Conservation (phyloP, 495 filamentous ascomycete genomes). For the Lasiosphaeria hispida region DNA sequence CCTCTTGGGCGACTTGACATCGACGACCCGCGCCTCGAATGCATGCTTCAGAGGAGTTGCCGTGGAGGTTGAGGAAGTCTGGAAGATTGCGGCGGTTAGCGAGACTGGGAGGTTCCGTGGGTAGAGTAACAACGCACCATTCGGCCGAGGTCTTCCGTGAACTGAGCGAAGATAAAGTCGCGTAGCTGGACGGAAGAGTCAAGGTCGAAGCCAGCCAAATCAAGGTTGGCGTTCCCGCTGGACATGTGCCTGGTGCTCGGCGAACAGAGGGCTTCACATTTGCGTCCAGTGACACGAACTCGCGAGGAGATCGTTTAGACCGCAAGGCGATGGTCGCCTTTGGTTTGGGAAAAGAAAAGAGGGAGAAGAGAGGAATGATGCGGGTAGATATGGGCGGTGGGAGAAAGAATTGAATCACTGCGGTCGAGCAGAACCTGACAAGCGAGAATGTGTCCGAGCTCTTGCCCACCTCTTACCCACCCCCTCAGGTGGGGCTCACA, state of each 20-base stretch:
- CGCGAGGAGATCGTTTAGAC: neutral
- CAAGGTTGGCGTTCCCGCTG: slow-evolving; percentile 17
- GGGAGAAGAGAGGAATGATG: neutral
- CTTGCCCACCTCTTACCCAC: neutral
- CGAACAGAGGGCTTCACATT: slow-evolving; percentile 23
- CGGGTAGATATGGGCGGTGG: neutral
- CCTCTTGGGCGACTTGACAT: slow-evolving; percentile 86
- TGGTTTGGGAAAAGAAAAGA: slow-evolving; percentile 11
- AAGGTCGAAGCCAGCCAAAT: slow-evolving; percentile 18
- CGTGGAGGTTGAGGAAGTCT: slow-evolving; percentile 67
- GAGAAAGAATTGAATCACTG: neutral
- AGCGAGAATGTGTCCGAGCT: slow-evolving; percentile 17
- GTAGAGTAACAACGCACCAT: slow-evolving; percentile 28
- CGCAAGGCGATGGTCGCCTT: slow-evolving; percentile 2
- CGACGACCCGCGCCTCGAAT: slow-evolving; percentile 80
- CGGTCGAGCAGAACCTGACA: slow-evolving; percentile 10
- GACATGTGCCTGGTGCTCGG: slow-evolving; percentile 27
- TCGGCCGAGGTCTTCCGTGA: slow-evolving; percentile 20
- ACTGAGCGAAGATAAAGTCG: slow-evolving; percentile 24
- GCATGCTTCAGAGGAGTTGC: slow-evolving; percentile 64
- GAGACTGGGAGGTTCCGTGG: slow-evolving; percentile 1
- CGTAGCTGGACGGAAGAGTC: slow-evolving; percentile 16
- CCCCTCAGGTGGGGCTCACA: slow-evolving; percentile 10
- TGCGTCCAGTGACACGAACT: slow-evolving; percentile 2
- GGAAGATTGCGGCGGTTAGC: slow-evolving; percentile 17